Percentiles rank a stretch among this genome's conserved stretches.
Conservation (phyloP, 345 rosid species). For the Isatis tinctoria region DNA sequence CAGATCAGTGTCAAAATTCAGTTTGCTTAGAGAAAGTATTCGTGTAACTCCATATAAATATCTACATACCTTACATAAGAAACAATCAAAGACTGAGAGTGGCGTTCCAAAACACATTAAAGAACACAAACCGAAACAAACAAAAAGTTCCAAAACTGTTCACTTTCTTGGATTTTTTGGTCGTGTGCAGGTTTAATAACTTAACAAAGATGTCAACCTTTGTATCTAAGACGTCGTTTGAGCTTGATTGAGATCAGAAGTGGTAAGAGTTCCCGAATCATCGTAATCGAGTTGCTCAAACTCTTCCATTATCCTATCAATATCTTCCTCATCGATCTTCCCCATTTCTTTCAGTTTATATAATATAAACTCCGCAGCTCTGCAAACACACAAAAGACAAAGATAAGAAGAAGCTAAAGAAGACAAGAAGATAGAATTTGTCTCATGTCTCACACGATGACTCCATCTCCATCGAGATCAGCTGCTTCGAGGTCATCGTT, state of each 20-base stretch:
- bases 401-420: background rate
- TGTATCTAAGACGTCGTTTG: background rate
- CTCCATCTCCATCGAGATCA: constrained; percentile 62
- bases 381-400: background rate
- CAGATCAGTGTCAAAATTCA: too few species aligned
- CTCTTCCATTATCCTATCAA: background rate
- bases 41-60: too few species aligned
- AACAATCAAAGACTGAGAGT: background rate
- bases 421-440: background rate
- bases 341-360: constrained; percentile 66
- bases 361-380: constrained; percentile 50
- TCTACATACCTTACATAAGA: too few species aligned
- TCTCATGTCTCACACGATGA: constrained; percentile 49
- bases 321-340: background rate
- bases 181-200: background rate
- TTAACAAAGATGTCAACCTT: background rate
- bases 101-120: background rate
- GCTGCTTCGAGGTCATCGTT: constrained; percentile 66
- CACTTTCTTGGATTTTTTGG: background rate
- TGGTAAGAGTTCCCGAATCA: background rate
- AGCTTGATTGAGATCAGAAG: background rate
- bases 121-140: too few species aligned
- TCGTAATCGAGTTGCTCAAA: background rate
- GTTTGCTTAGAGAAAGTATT: too few species aligned
- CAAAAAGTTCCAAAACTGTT: background rate